Conservation (phyloP, 192 early-diverging fungal species). For the Entophlyctis luteolus region DNA sequence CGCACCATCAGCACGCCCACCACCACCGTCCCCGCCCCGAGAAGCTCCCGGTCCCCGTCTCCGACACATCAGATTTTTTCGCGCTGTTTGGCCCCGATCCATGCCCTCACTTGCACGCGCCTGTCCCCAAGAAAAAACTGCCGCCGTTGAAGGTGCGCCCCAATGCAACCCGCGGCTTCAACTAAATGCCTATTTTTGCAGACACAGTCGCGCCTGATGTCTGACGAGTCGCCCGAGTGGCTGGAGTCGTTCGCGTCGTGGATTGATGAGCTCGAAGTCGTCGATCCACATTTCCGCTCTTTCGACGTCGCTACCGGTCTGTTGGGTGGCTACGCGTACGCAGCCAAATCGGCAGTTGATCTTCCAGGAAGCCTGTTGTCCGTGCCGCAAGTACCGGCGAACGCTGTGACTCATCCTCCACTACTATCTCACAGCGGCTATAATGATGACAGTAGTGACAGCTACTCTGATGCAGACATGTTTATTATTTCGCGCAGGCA, state of each 20-base stretch:
- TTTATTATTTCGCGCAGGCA: neutral
- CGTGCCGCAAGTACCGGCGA: neutral
- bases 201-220: no score
- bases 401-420: neutral
- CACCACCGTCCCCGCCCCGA: no score
- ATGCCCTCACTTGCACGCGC: no score
- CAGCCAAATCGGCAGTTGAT: neutral
- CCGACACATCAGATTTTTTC: no score
- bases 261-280: neutral
- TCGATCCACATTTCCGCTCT: neutral
- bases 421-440: neutral
- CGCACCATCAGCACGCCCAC: no score
- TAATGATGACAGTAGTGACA: neutral
- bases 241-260: conserved; percentile 4
- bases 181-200: no score
- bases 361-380: neutral
- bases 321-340: neutral
- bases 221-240: conserved; percentile 5
- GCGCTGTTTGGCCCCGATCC: no score
- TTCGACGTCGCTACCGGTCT: neutral
- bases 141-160: no score
- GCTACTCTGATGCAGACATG: neutral
- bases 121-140: no score
- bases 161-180: no score
- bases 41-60: no score